Evolutionary conservation across 2,329 filamentous ascomycete genomes (phyloP), one percentile per base, ranked within the genome.

Genomic region (Colletotrichum godetiae): DNA sequence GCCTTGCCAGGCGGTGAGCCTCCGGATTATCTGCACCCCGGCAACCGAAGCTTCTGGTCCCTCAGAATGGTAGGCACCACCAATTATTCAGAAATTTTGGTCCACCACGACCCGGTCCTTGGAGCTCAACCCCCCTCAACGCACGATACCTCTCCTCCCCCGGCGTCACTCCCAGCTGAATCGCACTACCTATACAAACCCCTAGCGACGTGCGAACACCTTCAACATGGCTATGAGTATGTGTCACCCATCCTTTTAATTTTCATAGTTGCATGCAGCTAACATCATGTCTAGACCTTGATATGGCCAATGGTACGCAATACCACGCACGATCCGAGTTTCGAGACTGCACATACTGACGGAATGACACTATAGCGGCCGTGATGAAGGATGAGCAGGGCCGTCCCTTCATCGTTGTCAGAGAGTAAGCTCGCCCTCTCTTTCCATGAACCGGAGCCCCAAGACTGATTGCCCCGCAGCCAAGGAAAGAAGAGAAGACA

Each of bases 401-500:
- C 75, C 92, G 97, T 82, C 97, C 97, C 52, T 99, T 99, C 85
- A 99, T 99, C 82, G 93, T 99, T 76, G 97, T 99, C 79, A 91
- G 97, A 92, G 97, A 99, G 95, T 97, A 90, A 79, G 94, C 90
- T 63, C 57, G 53, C 53, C 55, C 49, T 52, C 60, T 53, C 46
- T 58, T 66, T 52, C 60, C 63, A 64, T 13, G 58, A 42, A 62
- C 72, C 61, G n/a, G 56, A 63, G 49, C 55, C 59, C 35, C 24
- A 63, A 10, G 37, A 62, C 77, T 79, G 67, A 78, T 75, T 63
- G 68, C 75, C 70, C 77, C 74, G 68, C 79, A 97, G 95, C 83
- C 97, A 99, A 85, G 96, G 96, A 82, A 98, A 92, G 87, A 99
- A 98, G 92, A 97, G 95, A 90, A 92, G 97, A 84, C 94, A 97